Base-by-base conservation (phyloP, 495 filamentous ascomycete species). In the Neurospora sp. region DNA sequence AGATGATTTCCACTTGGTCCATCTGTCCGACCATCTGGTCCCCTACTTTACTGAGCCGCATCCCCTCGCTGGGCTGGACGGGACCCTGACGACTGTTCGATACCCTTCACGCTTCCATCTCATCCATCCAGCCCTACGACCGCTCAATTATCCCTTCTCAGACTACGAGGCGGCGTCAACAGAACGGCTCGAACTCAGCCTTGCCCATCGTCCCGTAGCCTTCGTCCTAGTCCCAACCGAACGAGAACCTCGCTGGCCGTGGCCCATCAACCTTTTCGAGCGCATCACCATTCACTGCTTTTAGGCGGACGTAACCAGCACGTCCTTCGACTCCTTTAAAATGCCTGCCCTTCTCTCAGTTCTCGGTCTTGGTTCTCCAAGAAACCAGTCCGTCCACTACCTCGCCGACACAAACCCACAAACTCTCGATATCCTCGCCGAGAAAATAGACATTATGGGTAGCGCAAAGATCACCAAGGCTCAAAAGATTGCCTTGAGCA, bases 381-480 rank as follows among this genome's bases (percentile, higher is more conserved):
- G 27, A 35, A 65, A 65, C 27, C 53, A 65, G 53, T 9, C 53
- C 6, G 3, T 12, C 4, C 53, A 65, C 53, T 65, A 65, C 14
- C 27, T 65, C 14, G 0, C 6, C 53, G 14, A 65, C 14, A 8
- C 53, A 16, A 65, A 35, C 7, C 53, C 22, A 1, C 47, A 61
- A 31, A 31, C 0, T 22, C 20, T 59, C 47, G 22, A 61, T 61
- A 69, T 72, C 41, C 76, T 78, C 31, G 71, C 74, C 53, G 78
- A 80, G 20, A 78, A 80, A 69, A 41, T 69, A 53, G 77, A 77
- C 31, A 41, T 59, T 16, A 35, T 77, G 3, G 39, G 40, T 12
- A 72, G 73, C 8, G 27, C 68, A 16, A 71, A 71, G 41, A 59
- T 53, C 7, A 40, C 69, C 16, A 72, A 76, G 44, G 74, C 70